Base-by-base conservation (phyloP, 129 eudicot genomes). In the Tanacetum coccineum region DNA sequence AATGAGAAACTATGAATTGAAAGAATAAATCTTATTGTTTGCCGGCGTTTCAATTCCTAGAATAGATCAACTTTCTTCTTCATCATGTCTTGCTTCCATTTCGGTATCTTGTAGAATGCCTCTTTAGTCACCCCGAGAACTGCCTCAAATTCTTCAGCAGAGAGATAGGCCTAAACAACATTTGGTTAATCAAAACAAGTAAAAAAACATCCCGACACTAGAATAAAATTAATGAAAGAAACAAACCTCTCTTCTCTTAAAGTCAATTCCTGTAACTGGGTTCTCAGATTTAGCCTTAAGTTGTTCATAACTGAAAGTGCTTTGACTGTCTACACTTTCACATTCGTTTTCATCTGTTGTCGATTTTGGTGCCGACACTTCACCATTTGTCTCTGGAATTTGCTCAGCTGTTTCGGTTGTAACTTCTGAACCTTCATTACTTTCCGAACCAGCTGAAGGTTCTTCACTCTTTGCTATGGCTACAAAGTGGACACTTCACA, bases 51-150 rank as follows among this genome's bases (percentile, higher is more conserved):
- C 45, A 59, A 62, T 72, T 66, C 60, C 70, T 84, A 90, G 70
- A 90, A 90, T 68, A 90, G 89, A 81, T 90, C 97, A 25, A 79
- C 81, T 71, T 90, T 90, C 87, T 72, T 84, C 82, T 90, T 90
- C 75, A 52, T 78, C 89, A 87, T 82, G 82, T 88, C 97, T 72
- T 87, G 97, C 89, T 90, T 90, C 97, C 97, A 89, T 55, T 84
- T 89, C 0, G 97, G 97, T 71, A 86, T 65, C 60, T 90, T 90
- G 48, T 84, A 86, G 66, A 90, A 90, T 26, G 80, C 85, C 64
- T 82, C 97, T 77, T 90, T 87, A 13, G 76, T 28, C 85, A 87
- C 74, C 42, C 85, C 88, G 7, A 90, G 59, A 28, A 90, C 72
- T 1, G 74, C 40, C 76, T 78, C 76, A 44, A 90, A 90, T 74